Conservation (phyloP, 352 stramenopile species). For the Phytophthora nicotianae region DNA sequence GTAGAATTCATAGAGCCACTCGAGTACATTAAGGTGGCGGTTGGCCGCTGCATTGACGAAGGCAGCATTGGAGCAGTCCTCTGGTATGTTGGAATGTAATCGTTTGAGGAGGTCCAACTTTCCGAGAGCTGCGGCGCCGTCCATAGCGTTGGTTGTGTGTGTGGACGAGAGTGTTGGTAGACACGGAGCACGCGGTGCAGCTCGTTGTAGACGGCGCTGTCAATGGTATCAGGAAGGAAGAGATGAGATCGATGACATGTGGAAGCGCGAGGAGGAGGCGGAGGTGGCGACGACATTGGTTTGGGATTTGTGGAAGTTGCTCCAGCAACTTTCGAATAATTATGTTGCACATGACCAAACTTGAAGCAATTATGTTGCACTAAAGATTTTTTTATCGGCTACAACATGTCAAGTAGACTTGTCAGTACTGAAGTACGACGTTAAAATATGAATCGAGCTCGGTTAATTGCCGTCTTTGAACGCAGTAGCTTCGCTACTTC, state of each 20-base stretch:
- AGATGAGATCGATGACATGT: conserved; percentile 1
- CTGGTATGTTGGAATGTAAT: background rate
- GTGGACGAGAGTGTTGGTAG: conserved; percentile 2
- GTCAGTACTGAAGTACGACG: too few species aligned
- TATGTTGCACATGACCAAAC: too few species aligned
- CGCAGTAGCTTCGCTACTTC: background rate
- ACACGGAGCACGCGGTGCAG: background rate
- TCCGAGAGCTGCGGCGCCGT: conserved; percentile 11
- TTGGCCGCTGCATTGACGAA: conserved; percentile 8
- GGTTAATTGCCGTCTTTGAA: background rate
- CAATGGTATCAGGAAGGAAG: conserved; percentile 8
- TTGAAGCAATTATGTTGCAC: too few species aligned
- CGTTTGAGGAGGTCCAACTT: conserved; percentile 1
- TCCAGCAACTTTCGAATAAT: too few species aligned
- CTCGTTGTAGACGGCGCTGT: conserved; percentile 14
- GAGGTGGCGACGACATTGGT: background rate
- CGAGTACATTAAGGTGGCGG: conserved; percentile 4
- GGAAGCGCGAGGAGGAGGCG: background rate
- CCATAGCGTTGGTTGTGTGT: conserved; percentile 13
- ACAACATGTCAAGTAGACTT: too few species aligned
- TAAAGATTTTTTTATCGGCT: too few species aligned
- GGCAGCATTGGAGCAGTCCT: conserved; percentile 11
- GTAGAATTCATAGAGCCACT: conserved; percentile 16
- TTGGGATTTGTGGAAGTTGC: too few species aligned
- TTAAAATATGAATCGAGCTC: background rate